These are phyloP conservation scores for Cetradonia linearis DNA, from an alignment of 495 filamentous ascomycete genomes.

Conservation along the genomic window DNA sequence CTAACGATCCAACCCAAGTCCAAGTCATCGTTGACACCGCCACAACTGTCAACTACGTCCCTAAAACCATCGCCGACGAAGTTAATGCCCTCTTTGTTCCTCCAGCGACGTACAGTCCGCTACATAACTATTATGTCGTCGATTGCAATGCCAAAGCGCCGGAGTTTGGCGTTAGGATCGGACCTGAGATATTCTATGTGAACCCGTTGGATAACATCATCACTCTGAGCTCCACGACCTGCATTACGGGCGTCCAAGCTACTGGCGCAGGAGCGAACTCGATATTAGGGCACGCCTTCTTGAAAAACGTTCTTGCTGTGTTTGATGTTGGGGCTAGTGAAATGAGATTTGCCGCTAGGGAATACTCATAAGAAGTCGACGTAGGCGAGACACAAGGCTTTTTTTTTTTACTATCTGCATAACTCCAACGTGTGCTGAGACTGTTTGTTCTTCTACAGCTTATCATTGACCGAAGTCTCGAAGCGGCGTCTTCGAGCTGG, in stretches of 20 bases:
- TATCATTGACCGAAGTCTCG: background rate
- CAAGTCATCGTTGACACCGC: constrained; percentile 36
- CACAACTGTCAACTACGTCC: constrained; percentile 36
- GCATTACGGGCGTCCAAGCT: constrained; percentile 39
- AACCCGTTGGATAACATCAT: constrained; percentile 47
- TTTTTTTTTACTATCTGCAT: background rate
- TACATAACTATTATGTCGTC: constrained; percentile 42
- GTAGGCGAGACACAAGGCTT: background rate
- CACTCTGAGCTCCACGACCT: constrained; percentile 30
- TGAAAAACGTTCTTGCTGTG: constrained; percentile 50
- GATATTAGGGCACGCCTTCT: constrained; percentile 52
- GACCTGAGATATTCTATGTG: constrained; percentile 40
- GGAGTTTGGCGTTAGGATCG: constrained; percentile 41
- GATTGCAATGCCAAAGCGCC: constrained; percentile 47
- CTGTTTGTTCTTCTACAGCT: too few species aligned
- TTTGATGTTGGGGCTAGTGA: constrained; percentile 31
- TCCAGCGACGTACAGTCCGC: constrained; percentile 37
- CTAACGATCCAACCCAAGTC: constrained; percentile 24
- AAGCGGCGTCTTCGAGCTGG: constrained; percentile 9
- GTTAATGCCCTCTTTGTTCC: constrained; percentile 47
- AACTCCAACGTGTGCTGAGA: background rate
- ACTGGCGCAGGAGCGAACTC: constrained; percentile 35
- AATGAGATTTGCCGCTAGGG: constrained; percentile 29
- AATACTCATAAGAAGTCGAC: constrained; percentile 12
- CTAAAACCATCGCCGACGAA: constrained; percentile 35